These are phyloP conservation scores for Casaregolazyma lundiana DNA, from an alignment of 1,139 yeast genomes.

Conservation along the genomic window DNA sequence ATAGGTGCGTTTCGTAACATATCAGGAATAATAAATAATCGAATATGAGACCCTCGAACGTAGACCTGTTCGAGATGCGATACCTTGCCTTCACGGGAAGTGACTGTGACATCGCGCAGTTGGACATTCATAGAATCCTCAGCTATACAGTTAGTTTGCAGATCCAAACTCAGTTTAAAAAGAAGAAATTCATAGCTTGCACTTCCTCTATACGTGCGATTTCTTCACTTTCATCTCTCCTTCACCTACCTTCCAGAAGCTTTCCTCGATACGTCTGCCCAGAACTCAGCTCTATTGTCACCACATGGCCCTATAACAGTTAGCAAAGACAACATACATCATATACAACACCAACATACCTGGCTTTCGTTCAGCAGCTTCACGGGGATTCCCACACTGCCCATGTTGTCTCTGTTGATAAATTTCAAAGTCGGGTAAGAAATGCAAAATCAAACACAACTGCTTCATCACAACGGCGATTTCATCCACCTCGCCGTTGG, in stretches of 20 bases:
- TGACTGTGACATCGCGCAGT: constrained; percentile 73
- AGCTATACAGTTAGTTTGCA: constrained; percentile 24
- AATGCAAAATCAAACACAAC: background rate
- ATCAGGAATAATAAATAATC: constrained; percentile 84
- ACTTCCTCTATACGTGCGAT: background rate
- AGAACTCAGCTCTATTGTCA: constrained; percentile 75
- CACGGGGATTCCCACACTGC: constrained; percentile 67
- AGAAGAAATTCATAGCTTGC: background rate
- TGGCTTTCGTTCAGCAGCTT: constrained; percentile 83
- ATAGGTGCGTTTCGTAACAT: constrained; percentile 78
- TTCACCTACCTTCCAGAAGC: constrained; percentile 56
- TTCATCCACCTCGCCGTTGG: background rate
- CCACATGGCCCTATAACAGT: constrained; percentile 61
- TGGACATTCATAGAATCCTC: constrained; percentile 95
- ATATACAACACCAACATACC: constrained; percentile 27
- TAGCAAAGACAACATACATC: background rate
- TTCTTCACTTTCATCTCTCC: background rate
- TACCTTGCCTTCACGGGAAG: constrained; percentile 70
- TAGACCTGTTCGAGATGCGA: constrained; percentile 80
- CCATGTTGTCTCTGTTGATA: constrained; percentile 7
- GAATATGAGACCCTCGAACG: constrained; percentile 85
- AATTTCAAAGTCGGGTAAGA: background rate
- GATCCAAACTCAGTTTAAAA: background rate
- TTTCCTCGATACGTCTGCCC: constrained; percentile 90
- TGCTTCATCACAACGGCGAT: background rate